Base-by-base conservation (phyloP, 2,329 filamentous ascomycete genomes). In the Aspergillus ibericus region DNA sequence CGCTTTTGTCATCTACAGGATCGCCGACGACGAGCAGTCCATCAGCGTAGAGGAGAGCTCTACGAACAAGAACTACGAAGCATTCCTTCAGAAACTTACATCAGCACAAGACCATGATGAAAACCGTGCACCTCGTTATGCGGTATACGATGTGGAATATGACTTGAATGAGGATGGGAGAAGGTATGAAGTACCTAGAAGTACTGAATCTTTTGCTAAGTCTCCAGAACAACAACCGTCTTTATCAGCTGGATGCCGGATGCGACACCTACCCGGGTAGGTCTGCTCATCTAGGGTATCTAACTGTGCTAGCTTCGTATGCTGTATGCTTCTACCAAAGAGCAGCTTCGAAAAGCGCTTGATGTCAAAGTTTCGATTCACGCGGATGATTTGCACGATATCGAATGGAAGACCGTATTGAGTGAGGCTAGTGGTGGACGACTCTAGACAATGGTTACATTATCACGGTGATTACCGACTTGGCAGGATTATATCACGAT, bases 121-220 rank as follows among this genome's bases (percentile, higher is more conserved):
- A 4, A 58, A 58, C 6, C 49, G 7, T 1, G 42, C 36, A 36
- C 62, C 62, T 40, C 48, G 56, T 9, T 64, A 63, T 29, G 60
- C 62, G 12, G 59, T 56, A 16, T 64, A 64, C 34, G 60, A 64
- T 6, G 60, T 64, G 6, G 60, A 64, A 38, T 64, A 61, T 56
- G 59, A 64, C 16, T 48, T 64, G 12, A 16, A 35, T 1, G 35
- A 48, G 1, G 62, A 64, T n/a, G 56, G 62, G 1, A 50, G 50
- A 42, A 50, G 59, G 52, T 51, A 34, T 16, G 16, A n/a, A 25
- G 5, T 57, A 48, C 5, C 5, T 32, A 20, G 15, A 16, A 8
- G n/a, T n/a, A n/a, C n/a, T 29, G 22, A 4, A 47, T 7, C 16
- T 6, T 16, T 18, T 38, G 8, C 36, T 53, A 47, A 38, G 5